These are phyloP conservation scores for Euclidium syriacum DNA, from an alignment of 345 rosid genomes.

Conservation along the genomic window DNA sequence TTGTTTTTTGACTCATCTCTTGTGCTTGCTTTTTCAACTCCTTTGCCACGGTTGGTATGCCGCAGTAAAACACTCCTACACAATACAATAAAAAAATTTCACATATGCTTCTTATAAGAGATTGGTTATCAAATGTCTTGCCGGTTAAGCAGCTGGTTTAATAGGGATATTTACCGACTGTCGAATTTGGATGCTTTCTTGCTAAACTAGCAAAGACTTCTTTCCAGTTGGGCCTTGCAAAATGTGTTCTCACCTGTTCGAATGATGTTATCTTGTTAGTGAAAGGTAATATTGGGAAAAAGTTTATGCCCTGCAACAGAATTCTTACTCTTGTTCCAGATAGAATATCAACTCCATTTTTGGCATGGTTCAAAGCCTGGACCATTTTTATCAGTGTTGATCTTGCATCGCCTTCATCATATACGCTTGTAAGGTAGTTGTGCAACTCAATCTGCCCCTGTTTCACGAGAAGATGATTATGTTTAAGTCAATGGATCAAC, in stretches of 20 bases:
- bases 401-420: slow-evolving; percentile 97
- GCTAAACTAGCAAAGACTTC: slow-evolving; percentile 79
- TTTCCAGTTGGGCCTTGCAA: slow-evolving; percentile 95
- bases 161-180: slow-evolving; percentile 50
- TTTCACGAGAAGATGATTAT: slow-evolving; percentile 5
- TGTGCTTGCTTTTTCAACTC: slow-evolving; percentile 69
- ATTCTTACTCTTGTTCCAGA: slow-evolving; percentile 84
- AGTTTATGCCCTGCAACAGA: neutral
- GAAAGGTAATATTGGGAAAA: neutral
- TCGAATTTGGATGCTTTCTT: slow-evolving; percentile 74
- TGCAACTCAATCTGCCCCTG: slow-evolving; percentile 96
- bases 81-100: neutral
- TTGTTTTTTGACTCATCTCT: slow-evolving; percentile 67
- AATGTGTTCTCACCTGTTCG: slow-evolving; percentile 86
- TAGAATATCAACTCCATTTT: slow-evolving; percentile 89
- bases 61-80: slow-evolving; percentile 96
- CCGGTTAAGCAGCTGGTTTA: neutral
- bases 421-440: slow-evolving; percentile 93
- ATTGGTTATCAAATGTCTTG: neutral
- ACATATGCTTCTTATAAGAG: neutral
- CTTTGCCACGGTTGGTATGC: slow-evolving; percentile 80
- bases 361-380: slow-evolving; percentile 95
- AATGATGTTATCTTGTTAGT: slow-evolving; percentile 8
- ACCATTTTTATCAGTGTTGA: slow-evolving; percentile 96
- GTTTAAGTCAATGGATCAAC: neutral